These are phyloP conservation scores for Fusarium begoniae DNA, from an alignment of 2,329 filamentous ascomycete species.

Conservation along the genomic window DNA sequence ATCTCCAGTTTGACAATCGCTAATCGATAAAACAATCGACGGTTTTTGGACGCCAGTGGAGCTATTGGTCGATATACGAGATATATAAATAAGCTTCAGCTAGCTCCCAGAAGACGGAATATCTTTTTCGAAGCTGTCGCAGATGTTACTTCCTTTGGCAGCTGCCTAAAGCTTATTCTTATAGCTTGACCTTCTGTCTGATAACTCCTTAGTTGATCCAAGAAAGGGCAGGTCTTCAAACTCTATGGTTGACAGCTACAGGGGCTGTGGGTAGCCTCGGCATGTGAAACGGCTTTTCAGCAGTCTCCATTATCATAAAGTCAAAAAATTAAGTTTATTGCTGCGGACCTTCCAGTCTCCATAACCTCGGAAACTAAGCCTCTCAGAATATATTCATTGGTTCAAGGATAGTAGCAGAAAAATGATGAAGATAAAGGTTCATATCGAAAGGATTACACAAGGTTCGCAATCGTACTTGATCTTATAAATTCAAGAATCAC, in stretches of 20 bases:
- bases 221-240: background rate
- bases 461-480: too few relatives aligned
- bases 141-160: background rate
- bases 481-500: too few relatives aligned
- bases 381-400: too few relatives aligned
- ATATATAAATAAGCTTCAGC: background rate
- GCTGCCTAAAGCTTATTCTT: background rate
- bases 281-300: background rate
- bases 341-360: background rate
- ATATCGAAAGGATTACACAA: too few relatives aligned
- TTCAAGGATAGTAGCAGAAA: too few relatives aligned
- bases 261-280: background rate
- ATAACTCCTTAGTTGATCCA: rapidly evolving
- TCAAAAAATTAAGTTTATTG: background rate
- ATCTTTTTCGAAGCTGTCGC: rapidly evolving
- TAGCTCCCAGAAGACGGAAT: too few relatives aligned
- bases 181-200: rapidly evolving
- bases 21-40: background rate
- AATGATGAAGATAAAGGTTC: too few relatives aligned
- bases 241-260: background rate
- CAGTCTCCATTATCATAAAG: background rate
- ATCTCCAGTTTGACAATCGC: background rate
- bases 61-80: background rate
- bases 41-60: rapidly evolving
- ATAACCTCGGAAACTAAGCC: too few relatives aligned